phyloP scores from a whole-genome alignment of 768 basidiomycete genomes.

The Butyriboletus loyo region DNA sequence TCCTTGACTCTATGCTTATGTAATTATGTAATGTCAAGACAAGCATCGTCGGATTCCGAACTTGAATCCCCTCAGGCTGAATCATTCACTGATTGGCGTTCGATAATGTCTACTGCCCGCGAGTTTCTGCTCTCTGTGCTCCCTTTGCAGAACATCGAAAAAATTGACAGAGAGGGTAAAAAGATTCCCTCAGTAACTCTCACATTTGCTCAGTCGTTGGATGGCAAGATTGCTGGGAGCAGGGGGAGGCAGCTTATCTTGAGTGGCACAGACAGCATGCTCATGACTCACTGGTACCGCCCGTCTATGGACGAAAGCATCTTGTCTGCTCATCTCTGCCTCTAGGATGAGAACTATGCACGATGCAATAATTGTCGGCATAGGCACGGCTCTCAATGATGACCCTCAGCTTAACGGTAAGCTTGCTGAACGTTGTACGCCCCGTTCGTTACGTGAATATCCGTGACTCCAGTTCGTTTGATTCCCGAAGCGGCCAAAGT shows the following conservation, averaged over 20 bases:
- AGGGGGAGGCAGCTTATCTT: conserved; percentile 73
- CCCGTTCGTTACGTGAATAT: not conserved
- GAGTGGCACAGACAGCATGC: conserved; percentile 83
- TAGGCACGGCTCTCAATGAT: conserved; percentile 87
- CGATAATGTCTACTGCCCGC: conserved; percentile 8
- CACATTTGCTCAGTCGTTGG: conserved; percentile 82
- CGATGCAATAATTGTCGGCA: conserved; percentile 88
- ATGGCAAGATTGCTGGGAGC: conserved; percentile 83
- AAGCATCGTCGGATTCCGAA: no score
- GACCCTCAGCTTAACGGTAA: conserved; percentile 92
- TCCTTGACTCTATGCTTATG: no score
- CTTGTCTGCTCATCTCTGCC: not conserved
- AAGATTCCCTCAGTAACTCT: conserved; percentile 66
- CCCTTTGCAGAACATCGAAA: conserved; percentile 12
- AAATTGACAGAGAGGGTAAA: conserved; percentile 11
- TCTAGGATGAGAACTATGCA: conserved; percentile 88
- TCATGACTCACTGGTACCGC: conserved; percentile 88
- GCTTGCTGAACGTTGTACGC: conserved; percentile 19
- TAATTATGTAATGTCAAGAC: no score
- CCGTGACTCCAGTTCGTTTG: conserved; percentile 45
- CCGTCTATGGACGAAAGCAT: not conserved
- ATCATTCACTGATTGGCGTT: no score
- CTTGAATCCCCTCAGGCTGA: not conserved
- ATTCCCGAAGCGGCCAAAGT: conserved; percentile 41
- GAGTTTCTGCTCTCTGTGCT: conserved; percentile 32